Conservation (phyloP, 1,284 basidiomycete species). For the Waitea zeae region DNA sequence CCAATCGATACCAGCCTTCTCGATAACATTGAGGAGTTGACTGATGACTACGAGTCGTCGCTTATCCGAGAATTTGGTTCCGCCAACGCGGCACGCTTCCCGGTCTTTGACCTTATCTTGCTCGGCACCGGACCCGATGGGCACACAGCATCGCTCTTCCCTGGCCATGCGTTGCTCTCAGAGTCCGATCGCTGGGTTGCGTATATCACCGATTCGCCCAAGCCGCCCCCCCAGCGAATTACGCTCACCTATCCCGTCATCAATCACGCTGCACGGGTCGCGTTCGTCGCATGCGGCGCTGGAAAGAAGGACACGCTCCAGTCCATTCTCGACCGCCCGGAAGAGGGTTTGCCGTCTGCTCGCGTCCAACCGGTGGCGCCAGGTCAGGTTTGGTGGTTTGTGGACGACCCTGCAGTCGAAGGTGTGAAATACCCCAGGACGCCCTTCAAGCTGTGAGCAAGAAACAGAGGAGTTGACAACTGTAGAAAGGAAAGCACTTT, state of each 20-base stretch:
- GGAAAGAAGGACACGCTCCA: slow-evolving; percentile 71
- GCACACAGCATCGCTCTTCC: slow-evolving; percentile 94
- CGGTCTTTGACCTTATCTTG: slow-evolving; percentile 87
- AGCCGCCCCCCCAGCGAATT: slow-evolving; percentile 82
- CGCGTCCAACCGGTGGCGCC: slow-evolving; percentile 67
- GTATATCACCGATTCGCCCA: slow-evolving; percentile 83
- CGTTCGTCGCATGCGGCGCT: slow-evolving; percentile 77
- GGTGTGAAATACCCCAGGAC: slow-evolving; percentile 42
- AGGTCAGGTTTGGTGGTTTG: slow-evolving; percentile 85
- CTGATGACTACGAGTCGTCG: slow-evolving; percentile 87
- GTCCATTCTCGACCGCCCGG: slow-evolving; percentile 66
- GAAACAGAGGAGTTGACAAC: no score
- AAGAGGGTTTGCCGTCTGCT: slow-evolving; percentile 69
- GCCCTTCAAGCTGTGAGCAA: slow-evolving; percentile 29
- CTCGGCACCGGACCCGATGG: slow-evolving; percentile 92
- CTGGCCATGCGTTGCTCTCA: slow-evolving; percentile 68
- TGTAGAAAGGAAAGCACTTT: no score
- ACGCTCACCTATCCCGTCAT: slow-evolving; percentile 87
- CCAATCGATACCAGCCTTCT: slow-evolving; percentile 60
- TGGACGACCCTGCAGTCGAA: slow-evolving; percentile 62
- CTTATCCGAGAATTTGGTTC: slow-evolving; percentile 84
- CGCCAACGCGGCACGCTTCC: slow-evolving; percentile 83
- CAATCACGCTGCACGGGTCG: slow-evolving; percentile 79
- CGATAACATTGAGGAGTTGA: slow-evolving; percentile 74
- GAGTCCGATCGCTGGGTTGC: slow-evolving; percentile 93